These are phyloP conservation scores for Coelastrella sp. DNA, from an alignment of 139 green algal species.

Conservation along the genomic window DNA sequence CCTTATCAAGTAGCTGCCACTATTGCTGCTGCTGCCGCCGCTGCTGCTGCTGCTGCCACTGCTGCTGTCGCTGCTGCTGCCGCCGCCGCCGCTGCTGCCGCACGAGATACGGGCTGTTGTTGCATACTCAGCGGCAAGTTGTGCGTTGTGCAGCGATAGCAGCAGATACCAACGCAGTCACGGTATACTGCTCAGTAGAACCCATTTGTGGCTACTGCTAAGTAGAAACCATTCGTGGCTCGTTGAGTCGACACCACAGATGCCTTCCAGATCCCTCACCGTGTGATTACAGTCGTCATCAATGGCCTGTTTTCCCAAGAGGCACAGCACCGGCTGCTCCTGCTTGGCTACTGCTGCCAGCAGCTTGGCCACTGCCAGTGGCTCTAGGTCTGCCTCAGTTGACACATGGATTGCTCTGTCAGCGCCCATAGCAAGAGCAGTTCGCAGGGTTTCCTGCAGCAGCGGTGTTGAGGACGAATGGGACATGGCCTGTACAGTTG, in stretches of 20 bases:
- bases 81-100: too few species aligned
- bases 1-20: too few species aligned
- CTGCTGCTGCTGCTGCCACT: too few species aligned
- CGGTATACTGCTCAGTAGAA: too few species aligned
- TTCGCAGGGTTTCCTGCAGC: conserved; percentile 85
- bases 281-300: conserved; percentile 94
- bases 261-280: conserved; percentile 45
- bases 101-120: too few species aligned
- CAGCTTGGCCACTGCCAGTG: conserved; percentile 84
- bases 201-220: too few species aligned
- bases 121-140: too few species aligned
- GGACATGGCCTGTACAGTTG: background rate
- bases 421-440: conserved; percentile 91
- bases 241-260: background rate
- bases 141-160: too few species aligned
- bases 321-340: conserved; percentile 72
- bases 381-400: conserved; percentile 65
- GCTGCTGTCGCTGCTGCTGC: too few species aligned
- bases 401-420: conserved; percentile 88
- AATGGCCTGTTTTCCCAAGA: conserved; percentile 97
- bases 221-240: too few species aligned
- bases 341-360: conserved; percentile 74
- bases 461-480: background rate
- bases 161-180: too few species aligned
- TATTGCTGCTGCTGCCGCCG: background rate